These are phyloP conservation scores for Thozetella sp. DNA, from an alignment of 495 filamentous ascomycete genomes.

Conservation along the genomic window DNA sequence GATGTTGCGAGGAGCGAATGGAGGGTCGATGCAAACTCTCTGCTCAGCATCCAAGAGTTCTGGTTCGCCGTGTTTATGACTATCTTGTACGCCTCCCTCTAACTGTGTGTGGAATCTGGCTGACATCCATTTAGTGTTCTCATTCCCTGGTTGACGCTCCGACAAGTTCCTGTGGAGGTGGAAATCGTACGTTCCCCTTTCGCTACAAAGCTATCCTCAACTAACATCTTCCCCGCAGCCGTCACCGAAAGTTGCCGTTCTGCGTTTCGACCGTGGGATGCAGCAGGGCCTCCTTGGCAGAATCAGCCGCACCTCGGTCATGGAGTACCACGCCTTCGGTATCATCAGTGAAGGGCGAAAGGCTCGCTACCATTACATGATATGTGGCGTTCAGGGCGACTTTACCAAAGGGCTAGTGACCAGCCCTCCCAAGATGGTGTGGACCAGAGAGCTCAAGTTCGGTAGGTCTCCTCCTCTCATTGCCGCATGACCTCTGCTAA, in stretches of 20 bases:
- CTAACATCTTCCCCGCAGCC: constrained; percentile 26
- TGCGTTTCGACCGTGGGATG: constrained; percentile 44
- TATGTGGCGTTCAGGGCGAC: constrained; percentile 48
- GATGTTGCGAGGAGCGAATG: constrained; percentile 36
- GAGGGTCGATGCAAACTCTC: constrained; percentile 30
- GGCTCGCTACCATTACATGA: constrained; percentile 40
- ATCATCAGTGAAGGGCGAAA: constrained; percentile 45
- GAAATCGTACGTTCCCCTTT: constrained; percentile 33
- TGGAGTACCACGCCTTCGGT: constrained; percentile 49
- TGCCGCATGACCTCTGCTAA: constrained; percentile 2
- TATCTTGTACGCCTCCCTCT: constrained; percentile 30
- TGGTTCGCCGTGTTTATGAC: constrained; percentile 50
- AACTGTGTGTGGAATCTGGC: constrained; percentile 6
- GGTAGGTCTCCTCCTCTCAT: constrained; percentile 22
- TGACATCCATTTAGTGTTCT: constrained; percentile 33
- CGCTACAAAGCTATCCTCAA: constrained; percentile 4
- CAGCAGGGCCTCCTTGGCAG: constrained; percentile 46
- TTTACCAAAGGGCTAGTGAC: constrained; percentile 39
- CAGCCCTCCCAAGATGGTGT: constrained; percentile 40
- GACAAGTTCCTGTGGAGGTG: constrained; percentile 42
- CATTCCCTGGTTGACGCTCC: constrained; percentile 44
- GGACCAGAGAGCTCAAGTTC: constrained; percentile 47
- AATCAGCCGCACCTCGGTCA: constrained; percentile 45
- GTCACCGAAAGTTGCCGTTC: constrained; percentile 41
- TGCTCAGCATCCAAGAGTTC: constrained; percentile 41